These are phyloP conservation scores for Rhazya stricta DNA, from an alignment of 257 asterid species.

Conservation along the genomic window DNA sequence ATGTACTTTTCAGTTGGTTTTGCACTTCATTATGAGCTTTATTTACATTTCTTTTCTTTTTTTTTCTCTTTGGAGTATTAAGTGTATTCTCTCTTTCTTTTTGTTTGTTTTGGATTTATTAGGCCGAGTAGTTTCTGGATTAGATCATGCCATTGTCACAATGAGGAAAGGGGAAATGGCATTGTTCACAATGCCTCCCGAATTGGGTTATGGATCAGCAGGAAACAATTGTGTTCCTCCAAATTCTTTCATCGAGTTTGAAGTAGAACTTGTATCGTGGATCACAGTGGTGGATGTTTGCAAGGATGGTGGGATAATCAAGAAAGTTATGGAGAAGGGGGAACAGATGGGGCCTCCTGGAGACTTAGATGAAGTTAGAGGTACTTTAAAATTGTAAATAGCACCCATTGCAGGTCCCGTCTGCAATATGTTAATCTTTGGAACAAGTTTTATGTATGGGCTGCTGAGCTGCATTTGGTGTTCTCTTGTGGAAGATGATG, in stretches of 20 bases:
- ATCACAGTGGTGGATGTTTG: slow-evolving; percentile 57
- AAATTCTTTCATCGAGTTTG: slow-evolving; percentile 39
- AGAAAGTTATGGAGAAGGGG: slow-evolving; percentile 54
- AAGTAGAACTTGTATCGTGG: slow-evolving; percentile 71
- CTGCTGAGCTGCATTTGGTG: slow-evolving; percentile 7
- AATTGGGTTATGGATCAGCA: slow-evolving; percentile 37
- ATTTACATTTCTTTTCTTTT: background rate
- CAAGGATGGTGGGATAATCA: slow-evolving; percentile 71
- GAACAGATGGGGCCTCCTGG: slow-evolving; percentile 58
- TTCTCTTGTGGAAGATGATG: slow-evolving; percentile 3
- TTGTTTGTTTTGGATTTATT: slow-evolving; percentile 19
- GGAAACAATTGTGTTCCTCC: slow-evolving; percentile 43
- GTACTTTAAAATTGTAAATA: slow-evolving; percentile 22
- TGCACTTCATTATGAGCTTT: background rate
- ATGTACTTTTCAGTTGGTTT: background rate
- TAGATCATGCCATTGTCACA: slow-evolving; percentile 52
- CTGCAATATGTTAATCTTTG: background rate
- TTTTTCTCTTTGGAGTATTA: slow-evolving; percentile 1
- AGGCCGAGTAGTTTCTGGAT: slow-evolving; percentile 44
- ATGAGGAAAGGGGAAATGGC: slow-evolving; percentile 68
- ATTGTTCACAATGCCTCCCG: slow-evolving; percentile 48
- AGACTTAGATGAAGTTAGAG: slow-evolving; percentile 70
- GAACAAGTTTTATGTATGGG: background rate
- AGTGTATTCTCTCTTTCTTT: background rate
- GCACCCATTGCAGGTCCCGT: background rate